Base-by-base conservation (phyloP, 2,329 filamentous ascomycete genomes). In the Amauroascus niger region DNA sequence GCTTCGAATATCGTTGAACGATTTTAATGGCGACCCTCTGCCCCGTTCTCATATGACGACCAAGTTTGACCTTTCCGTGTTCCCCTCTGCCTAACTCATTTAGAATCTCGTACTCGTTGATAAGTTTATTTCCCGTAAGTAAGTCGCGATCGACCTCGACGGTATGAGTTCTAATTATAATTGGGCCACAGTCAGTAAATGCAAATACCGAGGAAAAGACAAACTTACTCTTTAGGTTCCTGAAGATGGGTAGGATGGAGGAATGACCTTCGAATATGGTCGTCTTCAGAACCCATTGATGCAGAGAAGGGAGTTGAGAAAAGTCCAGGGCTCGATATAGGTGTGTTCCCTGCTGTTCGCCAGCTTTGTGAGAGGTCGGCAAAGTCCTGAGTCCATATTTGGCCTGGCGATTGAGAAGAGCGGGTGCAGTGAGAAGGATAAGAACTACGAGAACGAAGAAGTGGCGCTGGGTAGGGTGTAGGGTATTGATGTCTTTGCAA, bases 61-160 rank as follows among this genome's bases (percentile, higher is more conserved):
- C 93, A 46, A 96, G 78, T 72, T 98, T 98, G 65, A 98, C 93
- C 74, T 97, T 98, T 64, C 93, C 93, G 67, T 98, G 93, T 63
- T 95, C 88, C 49, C 93, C 93, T 56, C 93, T 86, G 53, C 93
- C 93, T 52, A 98, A 87, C 71, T 98, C 93, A 68, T 95, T 87
- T 60, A 97, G 86, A 62, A 98, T 88, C 70, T 96, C 88, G 72
- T 98, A 98, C 66, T 96, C 87, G 65, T 98, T 98, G 76, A 98
- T 95, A 51, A 90, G 79, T 73, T 98, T 98, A 58, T 93, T 87
- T 55, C 93, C 93, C 4, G 91, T 95, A 58, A 88, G 79, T 52
- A 81, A 81, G 69, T 97, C 89, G 58, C 90, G 84, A 64, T 97
- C 91, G 61, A 96, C 88, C 63, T 90, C 84, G 51, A 88, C 90